Base-by-base conservation (phyloP, 2,329 filamentous ascomycete species). In the Septoria petroselini region DNA sequence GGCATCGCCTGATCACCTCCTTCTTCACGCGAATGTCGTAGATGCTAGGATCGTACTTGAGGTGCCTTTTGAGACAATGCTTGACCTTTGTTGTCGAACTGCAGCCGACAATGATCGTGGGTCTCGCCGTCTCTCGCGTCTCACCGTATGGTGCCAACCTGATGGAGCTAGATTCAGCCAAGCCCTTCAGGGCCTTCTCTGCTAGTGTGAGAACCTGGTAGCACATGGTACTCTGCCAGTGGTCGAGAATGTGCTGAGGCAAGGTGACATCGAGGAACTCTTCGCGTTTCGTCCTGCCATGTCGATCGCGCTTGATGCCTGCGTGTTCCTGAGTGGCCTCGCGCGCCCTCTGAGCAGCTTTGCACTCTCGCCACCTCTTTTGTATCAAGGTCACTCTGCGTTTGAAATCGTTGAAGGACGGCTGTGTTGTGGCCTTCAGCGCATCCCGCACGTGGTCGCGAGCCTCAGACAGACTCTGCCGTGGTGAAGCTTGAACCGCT, bases 101-200 rank as follows among this genome's bases (percentile, higher is more conserved):
- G 69, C 87, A 91, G 3, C 88, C 83, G 7, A 91, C 82, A 15
- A 91, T 74, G 0, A 90, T 85, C 0, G 87, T 91, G 0, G 87
- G 86, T 47, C 77, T 79, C 0, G 83, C 82, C 47, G 78, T 81
- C 29, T 82, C 76, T 4, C 81, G 76, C 2, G 81, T 82, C 44
- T 86, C 82, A 14, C 87, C 87, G 33, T 90, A 82, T 0, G 83
- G 85, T 53, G 88, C 82, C 1, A 91, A 78, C 7, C 85, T 86
- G 33, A 91, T 88, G 61, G 88, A 86, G 27, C 88, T 82, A 0
- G 86, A 88, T 65, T 91, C 87, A 0, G 83, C 79, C 41, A 88
- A 79, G 59, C 86, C 86, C 56, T 80, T 80, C 61, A 90, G 83
- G 52, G 87, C 88, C 42, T 81, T 78, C 17, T 83, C 80, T 12